Conservation (phyloP, 73 alveolate genomes). For the Blepharisma stoltei region DNA sequence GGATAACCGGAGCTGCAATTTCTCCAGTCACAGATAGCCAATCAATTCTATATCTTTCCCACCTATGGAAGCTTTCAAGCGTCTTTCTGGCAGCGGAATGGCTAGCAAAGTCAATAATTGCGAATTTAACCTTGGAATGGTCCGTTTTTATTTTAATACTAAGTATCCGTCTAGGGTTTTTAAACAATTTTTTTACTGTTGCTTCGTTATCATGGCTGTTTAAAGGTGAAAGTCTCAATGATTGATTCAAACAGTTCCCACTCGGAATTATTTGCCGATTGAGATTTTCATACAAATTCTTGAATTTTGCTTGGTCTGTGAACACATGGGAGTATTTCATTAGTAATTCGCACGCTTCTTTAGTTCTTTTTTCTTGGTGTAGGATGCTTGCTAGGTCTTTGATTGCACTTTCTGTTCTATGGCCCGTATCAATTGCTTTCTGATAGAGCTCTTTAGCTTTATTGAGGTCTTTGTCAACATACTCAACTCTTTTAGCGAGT, state of each 20-base stretch:
- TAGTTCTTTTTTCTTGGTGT: neutral
- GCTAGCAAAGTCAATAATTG: neutral
- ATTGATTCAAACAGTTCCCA: constrained; percentile 12
- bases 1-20: neutral
- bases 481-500: constrained; percentile 11
- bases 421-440: neutral
- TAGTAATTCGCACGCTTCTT: constrained; percentile 1
- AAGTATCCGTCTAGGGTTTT: neutral
- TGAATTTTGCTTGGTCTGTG: neutral
- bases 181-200: neutral
- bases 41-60: constrained; percentile 7
- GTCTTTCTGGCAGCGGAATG: constrained; percentile 26
- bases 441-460: constrained; percentile 1
- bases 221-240: neutral
- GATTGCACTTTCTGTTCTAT: constrained; percentile 25
- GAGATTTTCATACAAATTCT: neutral
- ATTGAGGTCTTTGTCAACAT: constrained; percentile 4
- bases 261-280: constrained; percentile 9
- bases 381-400: constrained; percentile 21
- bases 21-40: constrained; percentile 17
- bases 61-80: neutral
- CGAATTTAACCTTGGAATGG: neutral
- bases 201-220: neutral
- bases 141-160: neutral
- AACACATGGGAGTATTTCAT: neutral